Evolutionary conservation across 2,329 filamentous ascomycete genomes (phyloP).

Genomic region (Cryphonectria parasitica): DNA sequence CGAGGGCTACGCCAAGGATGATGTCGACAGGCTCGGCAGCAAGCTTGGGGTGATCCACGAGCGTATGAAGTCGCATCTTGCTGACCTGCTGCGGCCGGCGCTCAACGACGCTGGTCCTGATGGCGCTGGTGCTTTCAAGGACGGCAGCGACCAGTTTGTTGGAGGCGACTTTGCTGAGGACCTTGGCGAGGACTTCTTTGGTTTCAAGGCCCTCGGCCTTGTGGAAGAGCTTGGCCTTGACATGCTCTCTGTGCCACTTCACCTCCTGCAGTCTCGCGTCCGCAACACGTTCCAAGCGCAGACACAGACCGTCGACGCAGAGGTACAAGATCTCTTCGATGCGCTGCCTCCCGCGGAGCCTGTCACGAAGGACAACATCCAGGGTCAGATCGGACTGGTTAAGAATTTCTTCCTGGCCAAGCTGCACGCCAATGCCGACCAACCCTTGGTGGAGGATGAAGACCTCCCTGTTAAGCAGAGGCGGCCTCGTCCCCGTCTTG

Average conservation of each 20-base stretch:
- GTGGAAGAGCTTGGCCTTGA: slow-evolving; percentile 89
- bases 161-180: slow-evolving; percentile 97
- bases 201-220: slow-evolving; percentile 92
- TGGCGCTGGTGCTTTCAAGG: slow-evolving; percentile 89
- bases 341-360: slow-evolving; percentile 72
- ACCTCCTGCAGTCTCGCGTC: slow-evolving; percentile 90
- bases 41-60: slow-evolving; percentile 88
- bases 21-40: slow-evolving; percentile 81
- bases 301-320: slow-evolving; percentile 62
- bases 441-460: slow-evolving; percentile 89
- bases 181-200: slow-evolving; percentile 98
- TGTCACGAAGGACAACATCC: slow-evolving; percentile 77
- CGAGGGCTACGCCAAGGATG: slow-evolving; percentile 88
- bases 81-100: slow-evolving; percentile 91
- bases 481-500: slow-evolving; percentile 67
- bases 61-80: slow-evolving; percentile 88
- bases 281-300: slow-evolving; percentile 83
- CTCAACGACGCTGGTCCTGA: slow-evolving; percentile 80
- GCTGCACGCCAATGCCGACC: slow-evolving; percentile 79
- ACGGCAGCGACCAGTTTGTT: slow-evolving; percentile 95
- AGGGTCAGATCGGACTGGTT: slow-evolving; percentile 82
- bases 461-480: slow-evolving; percentile 92
- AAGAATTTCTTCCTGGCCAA: slow-evolving; percentile 92
- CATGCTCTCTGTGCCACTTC: slow-evolving; percentile 87
- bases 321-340: slow-evolving; percentile 65